phyloP scores from a whole-genome alignment of 148 eudicot genomes.

The Cornus suecica region DNA sequence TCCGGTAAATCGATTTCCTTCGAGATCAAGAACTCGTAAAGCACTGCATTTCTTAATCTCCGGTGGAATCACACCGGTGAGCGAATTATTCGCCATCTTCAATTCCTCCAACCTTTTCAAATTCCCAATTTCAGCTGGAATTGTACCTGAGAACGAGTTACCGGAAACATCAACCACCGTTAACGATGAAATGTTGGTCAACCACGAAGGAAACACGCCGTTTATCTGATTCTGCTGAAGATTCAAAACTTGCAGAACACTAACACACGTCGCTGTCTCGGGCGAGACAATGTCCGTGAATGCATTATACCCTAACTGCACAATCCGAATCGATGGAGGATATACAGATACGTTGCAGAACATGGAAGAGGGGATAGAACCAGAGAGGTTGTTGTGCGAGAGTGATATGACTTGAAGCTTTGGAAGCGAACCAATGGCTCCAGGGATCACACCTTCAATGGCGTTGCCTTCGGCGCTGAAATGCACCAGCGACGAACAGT shows the following conservation, averaged over 20 bases:
- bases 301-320: constrained; percentile 54
- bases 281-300: constrained; percentile 37
- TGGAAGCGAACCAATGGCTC: constrained; percentile 40
- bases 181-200: constrained; percentile 36
- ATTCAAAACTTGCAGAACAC: constrained; percentile 41
- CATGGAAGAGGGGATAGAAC: constrained; percentile 45
- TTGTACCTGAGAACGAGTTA: constrained; percentile 42
- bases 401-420: constrained; percentile 54
- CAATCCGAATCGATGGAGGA: constrained; percentile 31
- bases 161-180: constrained; percentile 55
- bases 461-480: constrained; percentile 55
- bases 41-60: constrained; percentile 38
- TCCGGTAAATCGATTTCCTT: constrained; percentile 52
- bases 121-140: constrained; percentile 41
- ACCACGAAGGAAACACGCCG: constrained; percentile 56
- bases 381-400: constrained; percentile 52
- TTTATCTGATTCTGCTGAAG: constrained; percentile 52
- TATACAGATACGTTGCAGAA: constrained; percentile 44
- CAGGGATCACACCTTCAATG: constrained; percentile 54
- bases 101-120: constrained; percentile 47
- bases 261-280: constrained; percentile 24
- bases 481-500: constrained; percentile 52
- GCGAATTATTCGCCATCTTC: constrained; percentile 58
- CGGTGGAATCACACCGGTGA: constrained; percentile 52
- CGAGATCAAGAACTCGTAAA: constrained; percentile 55